A percentile compares a stretch with the other conserved stretches of the same genome.
phyloP scores from a whole-genome alignment of 768 basidiomycete genomes.

The Pulveroboletus frians region DNA sequence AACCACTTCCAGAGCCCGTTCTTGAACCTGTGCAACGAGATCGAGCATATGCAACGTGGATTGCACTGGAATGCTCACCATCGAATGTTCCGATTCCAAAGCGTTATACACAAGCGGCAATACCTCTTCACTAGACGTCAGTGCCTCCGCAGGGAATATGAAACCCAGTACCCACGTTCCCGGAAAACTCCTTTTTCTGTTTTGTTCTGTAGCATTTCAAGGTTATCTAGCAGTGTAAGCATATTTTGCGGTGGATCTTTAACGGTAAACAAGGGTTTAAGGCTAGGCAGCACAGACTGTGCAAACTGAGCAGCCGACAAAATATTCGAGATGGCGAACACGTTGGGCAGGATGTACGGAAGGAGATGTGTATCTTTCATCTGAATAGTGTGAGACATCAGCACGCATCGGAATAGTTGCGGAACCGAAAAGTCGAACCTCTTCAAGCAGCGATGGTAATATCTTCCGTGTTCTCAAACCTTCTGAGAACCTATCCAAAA shows the following conservation, averaged over 20 bases:
- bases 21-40: constrained; percentile 66
- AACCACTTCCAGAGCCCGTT: constrained; percentile 77
- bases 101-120: constrained; percentile 94
- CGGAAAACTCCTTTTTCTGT: constrained; percentile 82
- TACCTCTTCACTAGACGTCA: constrained; percentile 58
- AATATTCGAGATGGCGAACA: constrained; percentile 80
- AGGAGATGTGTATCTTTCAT: constrained; percentile 93
- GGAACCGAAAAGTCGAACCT: constrained; percentile 47
- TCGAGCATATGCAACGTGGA: neutral
- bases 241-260: constrained; percentile 98
- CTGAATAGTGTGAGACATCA: constrained; percentile 32
- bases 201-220: constrained; percentile 82
- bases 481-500: constrained; percentile 82
- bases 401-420: neutral
- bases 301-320: constrained; percentile 80
- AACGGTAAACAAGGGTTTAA: constrained; percentile 84
- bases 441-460: constrained; percentile 87
- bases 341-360: constrained; percentile 94
- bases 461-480: constrained; percentile 84
- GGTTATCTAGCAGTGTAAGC: constrained; percentile 87
- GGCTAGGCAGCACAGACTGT: constrained; percentile 70
- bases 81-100: constrained; percentile 88
- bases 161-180: constrained; percentile 58
- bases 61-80: constrained; percentile 39
- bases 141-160: neutral